These are phyloP conservation scores for Xylaria sp. DNA, from an alignment of 495 filamentous ascomycete species.

Conservation along the genomic window DNA sequence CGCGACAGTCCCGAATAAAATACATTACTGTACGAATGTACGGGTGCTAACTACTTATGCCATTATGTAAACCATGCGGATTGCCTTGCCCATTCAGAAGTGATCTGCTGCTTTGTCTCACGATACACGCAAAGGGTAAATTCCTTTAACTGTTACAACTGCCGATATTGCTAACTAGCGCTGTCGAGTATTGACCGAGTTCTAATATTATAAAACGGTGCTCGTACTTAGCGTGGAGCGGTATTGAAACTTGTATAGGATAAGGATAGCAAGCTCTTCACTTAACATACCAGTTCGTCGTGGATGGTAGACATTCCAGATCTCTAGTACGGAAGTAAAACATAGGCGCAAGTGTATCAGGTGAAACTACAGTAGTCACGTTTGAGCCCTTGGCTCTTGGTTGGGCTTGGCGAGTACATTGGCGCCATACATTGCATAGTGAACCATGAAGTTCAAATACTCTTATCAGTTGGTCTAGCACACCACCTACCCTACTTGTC, in stretches of 20 bases:
- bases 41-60: background rate
- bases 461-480: background rate
- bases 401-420: background rate
- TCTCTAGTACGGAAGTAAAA: background rate
- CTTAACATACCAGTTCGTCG: background rate
- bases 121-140: background rate
- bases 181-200: background rate
- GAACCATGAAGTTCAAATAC: background rate
- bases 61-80: slow-evolving; percentile 5
- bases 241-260: background rate
- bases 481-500: background rate
- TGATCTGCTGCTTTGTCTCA: slow-evolving; percentile 6
- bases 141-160: background rate
- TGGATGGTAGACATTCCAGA: background rate
- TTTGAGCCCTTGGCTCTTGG: background rate
- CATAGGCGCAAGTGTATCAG: background rate
- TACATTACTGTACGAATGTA: background rate
- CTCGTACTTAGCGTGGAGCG: background rate
- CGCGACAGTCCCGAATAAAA: background rate
- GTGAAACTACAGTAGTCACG: background rate
- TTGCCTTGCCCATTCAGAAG: background rate
- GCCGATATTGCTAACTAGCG: background rate
- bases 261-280: background rate
- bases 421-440: background rate
- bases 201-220: background rate